Evolutionary conservation across 768 basidiomycete genomes (phyloP), one percentile per base, ranked within the genome.

Genomic region (Peribolospora kevripleyi): DNA sequence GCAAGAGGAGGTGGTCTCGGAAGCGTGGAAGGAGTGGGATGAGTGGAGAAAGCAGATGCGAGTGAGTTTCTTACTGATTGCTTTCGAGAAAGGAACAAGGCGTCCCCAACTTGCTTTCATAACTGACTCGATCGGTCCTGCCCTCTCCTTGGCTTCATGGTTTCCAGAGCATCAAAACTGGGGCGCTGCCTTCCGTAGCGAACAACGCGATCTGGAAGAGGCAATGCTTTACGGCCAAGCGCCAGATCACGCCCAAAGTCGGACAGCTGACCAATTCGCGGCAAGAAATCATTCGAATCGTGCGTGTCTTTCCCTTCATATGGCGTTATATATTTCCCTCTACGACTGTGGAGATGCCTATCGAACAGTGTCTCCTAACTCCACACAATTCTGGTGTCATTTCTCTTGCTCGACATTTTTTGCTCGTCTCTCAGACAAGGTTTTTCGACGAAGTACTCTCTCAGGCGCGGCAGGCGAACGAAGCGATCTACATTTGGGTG

Each of bases 201-300:
- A 65, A 64, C 3, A 66, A 79, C 61, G 70, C 73, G 50, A 65
- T 66, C 5, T 62, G 72, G 55, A 82, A 78, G 64, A 68, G 77
- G 8, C 68, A 72, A 38, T 85, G 82, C 78, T 76, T 72, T 52
- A 73, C 72, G 52, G 71, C 74, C 51, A 78, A 86, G 37, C 76
- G 87, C 48, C 74, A 79, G 62, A 84, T 91, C 51, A 84, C 78
- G 3, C 82, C 84, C 39, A 86, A 82, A 66, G 78, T 91, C 50
- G 85, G 85, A 6, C 86, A 88, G 65, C 67, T 91, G 37, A 87
- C 84, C 5, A 80, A 82, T 58, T 81, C 85, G 55, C 43, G 43
- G 7, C 13, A 61, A 79, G 82, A 66, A 61, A 79, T 69, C 51
- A 60, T 60, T 25, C 39, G 1, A 48, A 48, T 48, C 54, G 45